Conservation (phyloP, 345 rosid species). For the Eucalyptus polybractea region DNA sequence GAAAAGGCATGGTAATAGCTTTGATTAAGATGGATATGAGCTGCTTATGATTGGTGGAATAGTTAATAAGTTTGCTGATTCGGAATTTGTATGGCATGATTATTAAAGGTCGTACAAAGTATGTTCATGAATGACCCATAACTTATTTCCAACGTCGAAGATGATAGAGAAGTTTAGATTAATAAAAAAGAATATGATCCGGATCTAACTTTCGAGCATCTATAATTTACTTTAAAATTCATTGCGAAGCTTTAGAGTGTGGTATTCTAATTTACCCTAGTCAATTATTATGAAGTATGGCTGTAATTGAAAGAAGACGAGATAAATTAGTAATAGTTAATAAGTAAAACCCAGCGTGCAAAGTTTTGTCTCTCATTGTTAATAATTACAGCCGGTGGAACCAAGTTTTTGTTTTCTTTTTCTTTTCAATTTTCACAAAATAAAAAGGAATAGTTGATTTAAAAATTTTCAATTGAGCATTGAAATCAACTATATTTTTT, state of each 20-base stretch:
- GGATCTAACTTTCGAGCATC: not conserved
- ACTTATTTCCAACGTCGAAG: not conserved
- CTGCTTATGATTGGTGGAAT: not conserved
- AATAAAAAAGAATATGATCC: no score
- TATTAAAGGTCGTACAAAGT: not conserved
- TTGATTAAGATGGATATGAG: not conserved
- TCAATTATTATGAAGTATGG: not conserved
- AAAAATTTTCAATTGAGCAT: not conserved
- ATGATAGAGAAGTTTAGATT: not conserved
- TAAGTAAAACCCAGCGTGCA: not conserved
- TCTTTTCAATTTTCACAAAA: not conserved
- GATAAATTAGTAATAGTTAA: no score
- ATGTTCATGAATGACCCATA: not conserved
- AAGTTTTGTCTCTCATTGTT: not conserved
- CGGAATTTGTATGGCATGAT: not conserved
- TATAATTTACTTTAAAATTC: not conserved
- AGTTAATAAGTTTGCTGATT: not conserved
- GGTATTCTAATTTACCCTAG: not conserved
- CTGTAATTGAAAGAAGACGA: not conserved
- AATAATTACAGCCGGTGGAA: rapidly evolving
- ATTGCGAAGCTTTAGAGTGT: not conserved
- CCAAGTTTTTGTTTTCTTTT: not conserved
- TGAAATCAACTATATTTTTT: not conserved
- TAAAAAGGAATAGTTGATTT: no score
- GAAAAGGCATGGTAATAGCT: not conserved